These are phyloP conservation scores for Ascochyta rabiei DNA, from an alignment of 2,329 filamentous ascomycete species.

Conservation along the genomic window DNA sequence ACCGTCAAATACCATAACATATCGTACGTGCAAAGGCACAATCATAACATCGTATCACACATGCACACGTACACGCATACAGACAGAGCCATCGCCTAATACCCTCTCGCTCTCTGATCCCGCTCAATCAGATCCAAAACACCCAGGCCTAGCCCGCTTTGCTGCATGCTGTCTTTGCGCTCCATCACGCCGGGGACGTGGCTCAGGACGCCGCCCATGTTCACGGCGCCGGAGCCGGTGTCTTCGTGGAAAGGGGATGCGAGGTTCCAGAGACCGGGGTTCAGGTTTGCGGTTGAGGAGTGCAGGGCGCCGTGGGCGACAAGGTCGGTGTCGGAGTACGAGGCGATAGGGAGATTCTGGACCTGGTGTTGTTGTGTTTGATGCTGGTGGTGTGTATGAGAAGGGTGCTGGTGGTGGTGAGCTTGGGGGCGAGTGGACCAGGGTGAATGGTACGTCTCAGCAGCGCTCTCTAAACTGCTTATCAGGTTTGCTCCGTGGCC, in stretches of 20 bases:
- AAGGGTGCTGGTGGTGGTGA: not conserved
- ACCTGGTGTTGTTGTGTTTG: not conserved
- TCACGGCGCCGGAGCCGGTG: not conserved
- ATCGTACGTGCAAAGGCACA: not conserved
- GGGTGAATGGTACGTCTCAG: not conserved
- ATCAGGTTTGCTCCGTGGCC: constrained; percentile 1
- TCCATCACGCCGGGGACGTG: constrained; percentile 11
- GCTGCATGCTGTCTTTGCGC: constrained; percentile 13
- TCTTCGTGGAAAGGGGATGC: constrained; percentile 36
- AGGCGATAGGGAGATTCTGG: not conserved
- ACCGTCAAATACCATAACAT: constrained; percentile 7
- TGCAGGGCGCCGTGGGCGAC: not conserved
- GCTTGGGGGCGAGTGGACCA: not conserved
- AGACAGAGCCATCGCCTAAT: not conserved
- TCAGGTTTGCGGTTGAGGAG: constrained; percentile 6
- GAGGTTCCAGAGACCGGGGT: constrained; percentile 34
- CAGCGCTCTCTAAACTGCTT: not conserved
- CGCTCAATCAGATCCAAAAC: constrained; percentile 31
- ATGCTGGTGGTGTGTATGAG: not conserved
- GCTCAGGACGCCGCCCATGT: not conserved
- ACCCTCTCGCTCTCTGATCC: constrained; percentile 24
- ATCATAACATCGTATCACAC: constrained; percentile 6
- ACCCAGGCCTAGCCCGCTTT: constrained; percentile 10
- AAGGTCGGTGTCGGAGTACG: not conserved
- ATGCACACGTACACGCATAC: not conserved